Percentiles rank a stretch among this genome's conserved stretches.
These are phyloP conservation scores for Rhodotorula kratochvilovae DNA, from an alignment of 768 basidiomycete genomes.

Conservation along the genomic window DNA sequence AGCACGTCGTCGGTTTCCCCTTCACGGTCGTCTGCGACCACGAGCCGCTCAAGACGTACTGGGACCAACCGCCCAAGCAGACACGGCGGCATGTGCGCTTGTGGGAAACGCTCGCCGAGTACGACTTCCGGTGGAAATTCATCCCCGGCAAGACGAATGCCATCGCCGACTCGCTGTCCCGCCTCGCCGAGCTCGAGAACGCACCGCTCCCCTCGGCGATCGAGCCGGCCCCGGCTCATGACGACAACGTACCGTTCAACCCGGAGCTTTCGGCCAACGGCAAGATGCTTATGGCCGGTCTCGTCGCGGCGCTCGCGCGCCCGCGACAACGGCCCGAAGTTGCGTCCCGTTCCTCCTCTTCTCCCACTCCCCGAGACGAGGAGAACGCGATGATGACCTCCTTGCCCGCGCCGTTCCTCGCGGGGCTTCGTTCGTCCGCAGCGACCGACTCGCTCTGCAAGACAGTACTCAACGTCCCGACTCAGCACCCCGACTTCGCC, in stretches of 20 bases:
- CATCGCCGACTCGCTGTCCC: neutral
- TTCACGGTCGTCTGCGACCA: neutral
- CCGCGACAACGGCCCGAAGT: too few relatives aligned
- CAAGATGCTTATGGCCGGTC: neutral
- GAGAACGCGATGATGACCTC: neutral
- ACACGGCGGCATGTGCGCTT: neutral
- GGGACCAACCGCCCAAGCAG: neutral
- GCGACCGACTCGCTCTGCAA: neutral
- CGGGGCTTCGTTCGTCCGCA: neutral
- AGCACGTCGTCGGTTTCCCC: neutral
- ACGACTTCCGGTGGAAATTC: neutral
- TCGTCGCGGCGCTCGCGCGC: neutral
- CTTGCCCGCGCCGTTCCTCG: neutral
- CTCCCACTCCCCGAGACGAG: neutral
- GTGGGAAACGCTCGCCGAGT: constrained; percentile 1
- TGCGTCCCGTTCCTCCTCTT: neutral
- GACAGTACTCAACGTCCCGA: neutral
- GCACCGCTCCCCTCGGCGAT: neutral
- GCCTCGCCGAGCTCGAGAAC: neutral
- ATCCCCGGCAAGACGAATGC: neutral
- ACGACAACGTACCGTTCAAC: too few relatives aligned
- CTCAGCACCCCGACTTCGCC: neutral
- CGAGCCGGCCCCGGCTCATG: neutral
- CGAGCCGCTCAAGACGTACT: neutral
- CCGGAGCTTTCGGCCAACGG: neutral